Conservation (phyloP, 2,329 filamentous ascomycete genomes). For the Hymenoscyphus repandus region DNA sequence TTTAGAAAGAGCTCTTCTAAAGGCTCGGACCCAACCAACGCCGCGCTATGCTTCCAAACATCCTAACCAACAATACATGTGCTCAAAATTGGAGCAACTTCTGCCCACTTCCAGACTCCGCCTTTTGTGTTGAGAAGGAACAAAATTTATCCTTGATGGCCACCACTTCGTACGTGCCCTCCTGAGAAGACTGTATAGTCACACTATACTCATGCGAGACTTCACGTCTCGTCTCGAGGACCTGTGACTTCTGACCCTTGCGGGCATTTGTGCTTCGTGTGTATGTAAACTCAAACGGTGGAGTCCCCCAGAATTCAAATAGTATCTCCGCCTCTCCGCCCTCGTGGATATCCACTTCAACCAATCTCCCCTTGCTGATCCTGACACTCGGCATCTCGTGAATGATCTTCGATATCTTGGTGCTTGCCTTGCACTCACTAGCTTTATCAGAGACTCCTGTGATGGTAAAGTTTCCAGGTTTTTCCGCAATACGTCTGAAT, state of each 20-base stretch:
- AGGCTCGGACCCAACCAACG: slow-evolving; percentile 19
- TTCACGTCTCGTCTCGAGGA: slow-evolving; percentile 89
- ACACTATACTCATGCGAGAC: slow-evolving; percentile 76
- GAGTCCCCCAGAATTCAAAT: slow-evolving; percentile 92
- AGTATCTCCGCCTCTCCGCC: slow-evolving; percentile 88
- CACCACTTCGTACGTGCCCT: slow-evolving; percentile 96
- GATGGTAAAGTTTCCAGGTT: slow-evolving; percentile 82
- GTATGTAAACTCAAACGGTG: slow-evolving; percentile 97
- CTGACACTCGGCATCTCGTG: slow-evolving; percentile 89
- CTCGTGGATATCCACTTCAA: slow-evolving; percentile 90
- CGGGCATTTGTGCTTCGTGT: slow-evolving; percentile 81
- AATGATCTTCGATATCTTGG: slow-evolving; percentile 75
- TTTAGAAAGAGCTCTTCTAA: no score
- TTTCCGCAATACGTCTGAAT: slow-evolving; percentile 90
- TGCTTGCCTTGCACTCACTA: slow-evolving; percentile 77
- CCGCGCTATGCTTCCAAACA: slow-evolving; percentile 26
- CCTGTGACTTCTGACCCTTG: slow-evolving; percentile 69
- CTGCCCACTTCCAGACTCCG: slow-evolving; percentile 41
- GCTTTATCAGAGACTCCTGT: slow-evolving; percentile 83
- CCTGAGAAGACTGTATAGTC: slow-evolving; percentile 78
- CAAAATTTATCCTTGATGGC: slow-evolving; percentile 93
- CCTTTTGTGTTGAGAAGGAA: slow-evolving; percentile 71
- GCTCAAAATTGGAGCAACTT: slow-evolving; percentile 27
- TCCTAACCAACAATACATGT: slow-evolving; percentile 5
- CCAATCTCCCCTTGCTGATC: slow-evolving; percentile 77